Base-by-base conservation (phyloP, 352 stramenopile species). In the Globisporangium polare region DNA sequence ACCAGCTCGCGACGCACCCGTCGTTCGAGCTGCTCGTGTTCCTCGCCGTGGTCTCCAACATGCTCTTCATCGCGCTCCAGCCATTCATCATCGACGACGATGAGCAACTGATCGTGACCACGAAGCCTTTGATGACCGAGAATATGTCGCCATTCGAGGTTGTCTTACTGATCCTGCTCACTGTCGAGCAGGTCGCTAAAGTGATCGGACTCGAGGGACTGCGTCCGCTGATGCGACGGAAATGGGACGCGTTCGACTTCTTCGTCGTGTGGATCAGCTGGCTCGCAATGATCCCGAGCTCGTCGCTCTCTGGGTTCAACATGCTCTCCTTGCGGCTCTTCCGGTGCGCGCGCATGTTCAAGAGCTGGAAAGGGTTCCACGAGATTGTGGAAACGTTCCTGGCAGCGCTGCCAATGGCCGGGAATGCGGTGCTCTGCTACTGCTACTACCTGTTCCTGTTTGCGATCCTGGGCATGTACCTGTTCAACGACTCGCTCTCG, bases 391-490 rank as follows among this genome's bases (percentile, higher is more conserved):
- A 92, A 50, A 93, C 83, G 17, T 92, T 93, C 46, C 29, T 92
- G 31, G 61, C 73, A 1, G 72, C 86, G 29, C 62, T 95, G 24
- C 86, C 83, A 0, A 91, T 93, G 82, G 83, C 82, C 3, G 69
- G 54, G 0, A 91, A 91, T 42, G 82, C 86, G 8, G 64, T 92
- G 22, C 69, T 92, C 0, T 93, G 83, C 60, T 95, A 92, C 59
- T 83, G 75, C 54, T 95, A 95, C 68, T 95, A 93, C 54, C 72
- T 95, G 8, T 89, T 93, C 58, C 65, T 95, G 26, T 95, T 95
- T 53, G 83, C 83, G 9, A 90, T 93, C 37, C 68, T 95, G 17
- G 83, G 84, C 2, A 92, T 95, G 83, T 95, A 95, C 63, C 66
- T 95, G 2, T 95, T 95, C 70, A 87, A 88, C 55, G 83, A 93